phyloP scores from a whole-genome alignment of 768 basidiomycete genomes.

The Agrocybe chaxingu region DNA sequence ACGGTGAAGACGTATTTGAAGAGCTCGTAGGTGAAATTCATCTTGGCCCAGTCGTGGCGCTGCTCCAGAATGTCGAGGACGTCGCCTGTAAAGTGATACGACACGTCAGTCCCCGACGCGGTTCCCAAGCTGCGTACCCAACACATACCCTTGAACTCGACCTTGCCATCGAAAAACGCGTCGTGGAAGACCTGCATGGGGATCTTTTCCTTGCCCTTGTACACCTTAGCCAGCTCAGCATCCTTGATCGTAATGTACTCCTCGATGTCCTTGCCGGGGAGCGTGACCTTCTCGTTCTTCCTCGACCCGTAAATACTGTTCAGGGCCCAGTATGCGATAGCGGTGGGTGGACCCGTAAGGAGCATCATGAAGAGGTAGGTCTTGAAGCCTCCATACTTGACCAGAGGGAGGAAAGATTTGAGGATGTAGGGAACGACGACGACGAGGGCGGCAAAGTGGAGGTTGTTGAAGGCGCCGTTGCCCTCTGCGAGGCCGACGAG shows the following conservation, averaged over 20 bases:
- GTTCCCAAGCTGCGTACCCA: slow-evolving; percentile 1
- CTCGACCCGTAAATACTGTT: slow-evolving; percentile 79
- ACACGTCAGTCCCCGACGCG: slow-evolving; percentile 5
- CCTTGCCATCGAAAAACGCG: slow-evolving; percentile 94
- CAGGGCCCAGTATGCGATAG: slow-evolving; percentile 86
- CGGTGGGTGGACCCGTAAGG: slow-evolving; percentile 71
- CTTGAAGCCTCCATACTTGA: slow-evolving; percentile 82
- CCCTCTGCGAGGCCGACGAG: slow-evolving; percentile 81
- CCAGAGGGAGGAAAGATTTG: slow-evolving; percentile 77
- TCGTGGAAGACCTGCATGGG: slow-evolving; percentile 98
- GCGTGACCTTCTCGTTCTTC: slow-evolving; percentile 78
- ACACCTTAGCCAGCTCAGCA: slow-evolving; percentile 71
- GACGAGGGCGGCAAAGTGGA: slow-evolving; percentile 73
- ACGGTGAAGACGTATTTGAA: slow-evolving; percentile 91
- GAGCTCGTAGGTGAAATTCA: slow-evolving; percentile 85
- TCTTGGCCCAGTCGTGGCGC: slow-evolving; percentile 93
- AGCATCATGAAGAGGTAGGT: slow-evolving; percentile 80
- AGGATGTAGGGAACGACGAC: slow-evolving; percentile 80
- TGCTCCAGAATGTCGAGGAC: slow-evolving; percentile 91
- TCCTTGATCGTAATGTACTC: slow-evolving; percentile 92
- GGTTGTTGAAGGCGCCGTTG: slow-evolving; percentile 79
- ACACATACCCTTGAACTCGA: slow-evolving; percentile 86
- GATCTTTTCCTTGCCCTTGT: slow-evolving; percentile 85
- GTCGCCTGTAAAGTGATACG: slow-evolving; percentile 56
- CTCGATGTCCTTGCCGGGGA: slow-evolving; percentile 85